Base-by-base conservation (phyloP, 192 early-diverging fungal genomes). In the Coemansia sp. region DNA sequence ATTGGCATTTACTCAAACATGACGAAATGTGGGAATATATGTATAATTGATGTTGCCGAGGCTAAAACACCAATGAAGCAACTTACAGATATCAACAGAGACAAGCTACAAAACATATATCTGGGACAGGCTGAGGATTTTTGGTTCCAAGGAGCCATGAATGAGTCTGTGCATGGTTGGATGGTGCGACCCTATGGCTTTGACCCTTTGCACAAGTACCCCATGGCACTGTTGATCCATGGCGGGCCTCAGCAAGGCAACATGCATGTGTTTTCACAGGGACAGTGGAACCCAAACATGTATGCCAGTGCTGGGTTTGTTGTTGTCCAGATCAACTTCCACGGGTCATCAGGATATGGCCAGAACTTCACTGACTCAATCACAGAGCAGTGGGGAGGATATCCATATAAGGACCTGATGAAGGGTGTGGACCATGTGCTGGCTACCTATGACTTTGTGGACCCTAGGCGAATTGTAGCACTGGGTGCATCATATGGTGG, bases 401-500 rank as follows among this genome's bases (percentile, higher is more conserved):
- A 84, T 45, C 90, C 92, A 42, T 93, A 90, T 50, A 62, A 84
- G 52, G 90, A 91, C 60, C 55, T 92, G 64, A 88, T 89, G 84
- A 84, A 76, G 41, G 88, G 91, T 37, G 52, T 93, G 13, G 81
- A 88, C 55, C 71, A 87, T 42, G 79, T 87, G 7, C 55, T 88
- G 19, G 70, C 57, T 20, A 82, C 79, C 40, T 64, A 57, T 40
- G 38, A 31, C 9, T 88, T 81, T 55, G 64, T 92, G n/a, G 91
- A 92, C 62, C 25, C 60, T 1, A 48, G 54, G 10, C 80, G 87
- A 13, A 61, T 92, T 31, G 81, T 79, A 33, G 90, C 81, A 22
- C 64, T 92, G 42, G 92, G 92, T n/a, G 92, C 86, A 3, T 87
- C 84, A 2, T 93, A 89, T 79, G 92, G 92, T 58, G 91, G 89